Evolutionary conservation across 306 rosid genomes (phyloP), one percentile per base, ranked within the genome.

Genomic region (Castanospermum australe): DNA sequence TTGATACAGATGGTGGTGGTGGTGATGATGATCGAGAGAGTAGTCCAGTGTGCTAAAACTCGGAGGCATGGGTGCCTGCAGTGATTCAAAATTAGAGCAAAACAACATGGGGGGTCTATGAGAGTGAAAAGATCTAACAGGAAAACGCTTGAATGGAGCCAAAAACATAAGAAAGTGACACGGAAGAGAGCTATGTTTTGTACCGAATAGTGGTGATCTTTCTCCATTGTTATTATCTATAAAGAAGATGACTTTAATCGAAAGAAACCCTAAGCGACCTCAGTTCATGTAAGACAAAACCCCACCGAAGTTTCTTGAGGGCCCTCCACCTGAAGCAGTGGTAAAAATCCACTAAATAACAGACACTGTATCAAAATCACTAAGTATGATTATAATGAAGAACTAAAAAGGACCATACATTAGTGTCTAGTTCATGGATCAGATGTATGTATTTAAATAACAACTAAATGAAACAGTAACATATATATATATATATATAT

Each of bases 181-280:
- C 11, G 52, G 60, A 57, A 55, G 56, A 57, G 76, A 15, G 62
- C 0, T 18, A 6, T 51, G 61, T 80, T 80, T 50, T 75, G 71
- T 91, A 93, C 98, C 90, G 97, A 75, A 85, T 81, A 88, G 90
- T 86, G 77, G 41, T 84, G 88, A 75, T 88, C 88, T 87, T 93
- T 89, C 78, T 93, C 98, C 94, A 91, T 93, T 81, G 71, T 79
- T 80, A 62, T 77, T 45, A 22, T 65, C 64, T 83, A 74, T 81
- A 71, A 54, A 71, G 55, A 38, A 61, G 79, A 32, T 51, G 41
- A 62, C 90, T 83, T 87, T 62, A 78, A 73, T 73, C 18, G 61
- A 80, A 74, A 80, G 52, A 82, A 82, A 76, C 85, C 86, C 86
- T 75, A 73, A 73, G 20, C 55, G 33, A 61, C 59, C 77, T 65